Percentiles rank a stretch among this genome's conserved stretches.
Conservation (phyloP, 768 basidiomycete genomes). For the Pisolithus marmoratus region DNA sequence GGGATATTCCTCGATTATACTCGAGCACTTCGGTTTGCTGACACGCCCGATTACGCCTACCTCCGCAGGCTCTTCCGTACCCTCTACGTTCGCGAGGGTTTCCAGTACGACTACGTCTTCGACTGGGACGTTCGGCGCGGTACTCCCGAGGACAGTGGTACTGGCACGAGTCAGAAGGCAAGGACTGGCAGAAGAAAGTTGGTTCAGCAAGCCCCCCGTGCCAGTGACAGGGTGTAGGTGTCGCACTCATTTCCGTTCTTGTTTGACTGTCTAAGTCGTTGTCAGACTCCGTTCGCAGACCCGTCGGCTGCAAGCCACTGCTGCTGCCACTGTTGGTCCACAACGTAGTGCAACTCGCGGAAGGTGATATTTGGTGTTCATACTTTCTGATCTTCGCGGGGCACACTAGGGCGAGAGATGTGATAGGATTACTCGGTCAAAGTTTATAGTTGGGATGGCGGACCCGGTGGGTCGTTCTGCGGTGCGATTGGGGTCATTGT, state of each 20-base stretch:
- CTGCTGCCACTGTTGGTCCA: too few species aligned
- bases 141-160: slow-evolving; percentile 58
- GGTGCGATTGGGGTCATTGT: slow-evolving; percentile 10
- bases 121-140: slow-evolving; percentile 93
- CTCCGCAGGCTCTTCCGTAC: slow-evolving; percentile 99
- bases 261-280: too few species aligned
- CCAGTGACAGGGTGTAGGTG: too few species aligned
- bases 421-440: too few species aligned
- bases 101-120: slow-evolving; percentile 99
- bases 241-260: too few species aligned
- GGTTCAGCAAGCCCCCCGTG: slow-evolving; percentile 67
- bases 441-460: slow-evolving; percentile 29
- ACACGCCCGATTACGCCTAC: slow-evolving; percentile 99
- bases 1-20: slow-evolving; percentile 99
- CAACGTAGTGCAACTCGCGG: too few species aligned
- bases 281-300: too few species aligned
- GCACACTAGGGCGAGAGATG: too few species aligned
- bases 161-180: slow-evolving; percentile 57
- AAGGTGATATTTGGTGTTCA: too few species aligned
- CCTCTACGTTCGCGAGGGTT: slow-evolving; percentile 93
- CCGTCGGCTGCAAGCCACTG: too few species aligned
- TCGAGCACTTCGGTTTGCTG: slow-evolving; percentile 96
- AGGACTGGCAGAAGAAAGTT: slow-evolving; percentile 68
- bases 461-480: slow-evolving; percentile 9
- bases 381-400: too few species aligned